Conservation (phyloP, 2,329 filamentous ascomycete species). For the Colletotrichum simmondsii region DNA sequence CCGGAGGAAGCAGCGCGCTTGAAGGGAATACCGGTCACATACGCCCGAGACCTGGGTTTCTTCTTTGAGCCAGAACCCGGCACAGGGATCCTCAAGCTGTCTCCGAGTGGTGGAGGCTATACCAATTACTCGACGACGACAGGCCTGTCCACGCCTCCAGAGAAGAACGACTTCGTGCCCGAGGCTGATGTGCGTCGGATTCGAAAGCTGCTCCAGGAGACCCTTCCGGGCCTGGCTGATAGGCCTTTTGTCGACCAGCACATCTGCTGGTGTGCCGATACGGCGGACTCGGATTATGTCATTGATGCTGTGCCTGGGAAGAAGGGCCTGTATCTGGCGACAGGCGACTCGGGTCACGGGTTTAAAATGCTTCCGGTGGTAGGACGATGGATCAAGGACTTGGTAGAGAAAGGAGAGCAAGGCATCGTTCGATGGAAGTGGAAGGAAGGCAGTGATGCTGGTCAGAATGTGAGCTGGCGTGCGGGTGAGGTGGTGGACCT, state of each 20-base stretch:
- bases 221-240: slow-evolving; percentile 62
- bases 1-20: slow-evolving; percentile 63
- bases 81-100: slow-evolving; percentile 69
- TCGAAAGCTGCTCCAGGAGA: slow-evolving; percentile 59
- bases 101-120: slow-evolving; percentile 68
- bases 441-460: slow-evolving; percentile 50
- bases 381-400: slow-evolving; percentile 59
- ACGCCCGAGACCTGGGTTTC: slow-evolving; percentile 71
- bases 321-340: slow-evolving; percentile 58
- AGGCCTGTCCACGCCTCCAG: slow-evolving; percentile 52
- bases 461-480: slow-evolving; percentile 47
- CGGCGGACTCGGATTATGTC: slow-evolving; percentile 67
- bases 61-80: slow-evolving; percentile 72
- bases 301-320: slow-evolving; percentile 67
- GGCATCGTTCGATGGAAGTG: slow-evolving; percentile 59
- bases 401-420: slow-evolving; percentile 58
- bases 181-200: slow-evolving; percentile 62
- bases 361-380: slow-evolving; percentile 72
- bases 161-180: slow-evolving; percentile 60
- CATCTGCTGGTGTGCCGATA: slow-evolving; percentile 73
- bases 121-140: slow-evolving; percentile 50
- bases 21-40: slow-evolving; percentile 68
- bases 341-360: slow-evolving; percentile 70
- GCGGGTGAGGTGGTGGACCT: slow-evolving; percentile 42
- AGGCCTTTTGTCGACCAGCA: slow-evolving; percentile 64